Conservation (phyloP, 192 early-diverging fungal species). For the Entomortierella lignicola region DNA sequence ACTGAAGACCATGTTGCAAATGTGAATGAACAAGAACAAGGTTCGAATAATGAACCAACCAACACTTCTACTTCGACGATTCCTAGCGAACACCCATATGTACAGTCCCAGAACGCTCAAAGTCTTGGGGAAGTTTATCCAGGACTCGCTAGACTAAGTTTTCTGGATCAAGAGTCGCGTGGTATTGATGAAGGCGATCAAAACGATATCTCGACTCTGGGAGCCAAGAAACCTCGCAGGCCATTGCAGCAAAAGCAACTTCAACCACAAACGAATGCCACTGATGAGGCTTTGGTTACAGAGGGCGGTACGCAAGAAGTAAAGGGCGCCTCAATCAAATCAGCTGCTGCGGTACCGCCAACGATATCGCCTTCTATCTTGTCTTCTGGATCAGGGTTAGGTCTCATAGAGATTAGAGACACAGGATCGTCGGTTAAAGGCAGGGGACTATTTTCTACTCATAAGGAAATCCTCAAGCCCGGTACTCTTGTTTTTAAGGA, state of each 20-base stretch:
- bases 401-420: slow-evolving; percentile 26
- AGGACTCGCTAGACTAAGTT: slow-evolving; percentile 37
- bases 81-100: slow-evolving; percentile 15
- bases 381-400: slow-evolving; percentile 15
- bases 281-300: not conserved
- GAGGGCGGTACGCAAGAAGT: not conserved
- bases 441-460: slow-evolving; percentile 28
- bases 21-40: not conserved
- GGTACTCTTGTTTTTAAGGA: slow-evolving; percentile 41
- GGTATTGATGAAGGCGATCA: not conserved
- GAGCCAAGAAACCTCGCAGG: slow-evolving; percentile 1
- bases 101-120: slow-evolving; percentile 47
- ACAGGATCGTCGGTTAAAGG: slow-evolving; percentile 20
- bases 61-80: not conserved
- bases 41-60: not conserved
- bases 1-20: not conserved
- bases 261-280: not conserved
- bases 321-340: not conserved
- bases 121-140: slow-evolving; percentile 45
- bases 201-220: not conserved
- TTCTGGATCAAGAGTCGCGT: slow-evolving; percentile 26
- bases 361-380: slow-evolving; percentile 21
- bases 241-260: slow-evolving; percentile 20
- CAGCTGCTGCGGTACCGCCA: slow-evolving; percentile 1
- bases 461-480: slow-evolving; percentile 16